Conservation (phyloP, 805 yeast species). For the Vanderwaltozyma yarrowii region DNA sequence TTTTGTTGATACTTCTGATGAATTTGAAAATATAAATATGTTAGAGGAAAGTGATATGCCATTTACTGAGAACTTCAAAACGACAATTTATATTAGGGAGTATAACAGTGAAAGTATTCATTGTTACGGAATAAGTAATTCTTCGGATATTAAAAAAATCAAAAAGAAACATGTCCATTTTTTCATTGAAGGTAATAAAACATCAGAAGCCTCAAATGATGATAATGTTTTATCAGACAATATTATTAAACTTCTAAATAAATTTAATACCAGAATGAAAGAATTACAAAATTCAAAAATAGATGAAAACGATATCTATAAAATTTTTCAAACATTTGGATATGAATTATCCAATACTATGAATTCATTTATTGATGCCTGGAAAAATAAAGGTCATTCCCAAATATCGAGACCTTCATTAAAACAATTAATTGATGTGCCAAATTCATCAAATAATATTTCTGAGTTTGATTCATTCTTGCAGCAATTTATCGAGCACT, state of each 20-base stretch:
- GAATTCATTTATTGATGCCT: slow-evolving; percentile 10
- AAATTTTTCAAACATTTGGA: slow-evolving; percentile 20
- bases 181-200: not conserved
- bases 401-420: slow-evolving; percentile 3
- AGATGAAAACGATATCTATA: slow-evolving; percentile 5
- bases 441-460: slow-evolving; percentile 10
- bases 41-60: too few species aligned
- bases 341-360: slow-evolving; percentile 18
- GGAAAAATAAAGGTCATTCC: slow-evolving; percentile 1
- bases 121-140: not conserved
- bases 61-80: too few species aligned
- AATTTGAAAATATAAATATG: not conserved
- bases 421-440: slow-evolving; percentile 7
- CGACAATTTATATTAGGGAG: slow-evolving; percentile 4
- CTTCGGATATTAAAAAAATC: not conserved
- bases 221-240: not conserved
- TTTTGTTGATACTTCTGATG: not conserved
- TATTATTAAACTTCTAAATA: not conserved
- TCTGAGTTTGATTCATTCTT: slow-evolving; percentile 20
- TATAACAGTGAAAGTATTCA: not conserved
- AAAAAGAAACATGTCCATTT: slow-evolving; percentile 1
- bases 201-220: not conserved
- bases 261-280: not conserved
- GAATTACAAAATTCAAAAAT: not conserved
- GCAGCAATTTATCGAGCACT: slow-evolving; percentile 20